phyloP scores from a whole-genome alignment of 768 basidiomycete species.

The Sarcodon sp. region DNA sequence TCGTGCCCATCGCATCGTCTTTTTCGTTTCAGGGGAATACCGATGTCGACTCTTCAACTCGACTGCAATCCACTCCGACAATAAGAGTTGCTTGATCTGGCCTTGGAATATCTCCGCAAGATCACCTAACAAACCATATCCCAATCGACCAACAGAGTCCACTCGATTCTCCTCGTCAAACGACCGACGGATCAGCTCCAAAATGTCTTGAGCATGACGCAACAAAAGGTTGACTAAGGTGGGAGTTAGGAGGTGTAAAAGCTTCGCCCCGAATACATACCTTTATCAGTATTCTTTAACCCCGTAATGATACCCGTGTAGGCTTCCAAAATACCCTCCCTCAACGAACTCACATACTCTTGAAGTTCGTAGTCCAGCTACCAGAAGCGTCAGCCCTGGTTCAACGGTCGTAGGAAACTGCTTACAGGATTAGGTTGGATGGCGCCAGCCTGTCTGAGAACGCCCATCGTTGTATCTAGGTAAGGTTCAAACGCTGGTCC shows the following conservation, averaged over 20 bases:
- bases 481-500: slow-evolving; percentile 81
- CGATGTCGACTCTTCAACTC: slow-evolving; percentile 66
- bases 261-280: slow-evolving; percentile 21
- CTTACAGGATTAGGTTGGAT: slow-evolving; percentile 80
- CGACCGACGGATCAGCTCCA: slow-evolving; percentile 73
- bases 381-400: background rate
- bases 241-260: slow-evolving; percentile 6
- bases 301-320: slow-evolving; percentile 92
- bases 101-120: slow-evolving; percentile 82
- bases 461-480: slow-evolving; percentile 80
- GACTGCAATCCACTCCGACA: slow-evolving; percentile 66
- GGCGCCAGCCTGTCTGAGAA: slow-evolving; percentile 81
- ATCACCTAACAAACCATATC: slow-evolving; percentile 85
- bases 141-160: slow-evolving; percentile 61
- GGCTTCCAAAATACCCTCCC: slow-evolving; percentile 94
- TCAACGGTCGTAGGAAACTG: slow-evolving; percentile 2
- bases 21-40: slow-evolving; percentile 69
- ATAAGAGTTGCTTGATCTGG: slow-evolving; percentile 67
- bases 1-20: slow-evolving; percentile 85
- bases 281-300: slow-evolving; percentile 72
- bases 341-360: slow-evolving; percentile 81
- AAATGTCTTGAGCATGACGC: slow-evolving; percentile 57
- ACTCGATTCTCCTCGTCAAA: slow-evolving; percentile 73
- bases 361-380: slow-evolving; percentile 81
- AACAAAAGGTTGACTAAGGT: slow-evolving; percentile 39